Evolutionary conservation across 192 early-diverging fungal species (phyloP).

Genomic region (Gonapodya sp.): DNA sequence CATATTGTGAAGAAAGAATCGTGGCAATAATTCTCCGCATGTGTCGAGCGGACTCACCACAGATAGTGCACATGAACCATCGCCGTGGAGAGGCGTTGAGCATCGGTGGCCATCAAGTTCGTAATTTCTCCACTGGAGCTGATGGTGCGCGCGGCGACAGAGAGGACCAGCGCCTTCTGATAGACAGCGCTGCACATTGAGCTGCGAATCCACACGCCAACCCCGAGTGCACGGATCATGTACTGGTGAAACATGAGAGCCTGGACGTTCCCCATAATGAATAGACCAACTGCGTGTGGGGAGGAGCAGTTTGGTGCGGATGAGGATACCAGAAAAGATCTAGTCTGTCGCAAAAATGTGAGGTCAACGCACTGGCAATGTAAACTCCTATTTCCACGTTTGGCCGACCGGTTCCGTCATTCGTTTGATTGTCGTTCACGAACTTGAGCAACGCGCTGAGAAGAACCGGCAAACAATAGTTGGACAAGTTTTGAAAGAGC

Average conservation of each 20-base stretch:
- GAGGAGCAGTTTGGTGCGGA: neutral
- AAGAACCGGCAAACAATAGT: neutral
- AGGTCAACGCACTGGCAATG: neutral
- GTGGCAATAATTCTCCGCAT: no score
- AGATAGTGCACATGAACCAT: constrained; percentile 28
- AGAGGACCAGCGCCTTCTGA: constrained; percentile 33
- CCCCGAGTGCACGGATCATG: neutral
- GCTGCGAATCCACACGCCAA: neutral
- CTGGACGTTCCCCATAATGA: neutral
- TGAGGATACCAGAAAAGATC: neutral
- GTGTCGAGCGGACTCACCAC: constrained; percentile 29
- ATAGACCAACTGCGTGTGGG: neutral
- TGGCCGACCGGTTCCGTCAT: neutral
- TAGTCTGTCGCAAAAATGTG: no score
- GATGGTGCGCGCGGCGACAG: constrained; percentile 59
- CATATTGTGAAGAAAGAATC: no score
- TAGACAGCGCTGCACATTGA: neutral
- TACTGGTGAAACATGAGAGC: neutral
- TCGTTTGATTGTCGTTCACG: neutral
- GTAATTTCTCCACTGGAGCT: constrained; percentile 54
- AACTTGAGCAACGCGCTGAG: neutral
- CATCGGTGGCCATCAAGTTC: constrained; percentile 58
- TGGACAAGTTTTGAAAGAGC: neutral
- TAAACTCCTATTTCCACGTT: neutral
- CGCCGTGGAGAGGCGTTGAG: constrained; percentile 49